Conservation (phyloP, 2,329 filamentous ascomycete genomes). For the Xylaria polymorpha region DNA sequence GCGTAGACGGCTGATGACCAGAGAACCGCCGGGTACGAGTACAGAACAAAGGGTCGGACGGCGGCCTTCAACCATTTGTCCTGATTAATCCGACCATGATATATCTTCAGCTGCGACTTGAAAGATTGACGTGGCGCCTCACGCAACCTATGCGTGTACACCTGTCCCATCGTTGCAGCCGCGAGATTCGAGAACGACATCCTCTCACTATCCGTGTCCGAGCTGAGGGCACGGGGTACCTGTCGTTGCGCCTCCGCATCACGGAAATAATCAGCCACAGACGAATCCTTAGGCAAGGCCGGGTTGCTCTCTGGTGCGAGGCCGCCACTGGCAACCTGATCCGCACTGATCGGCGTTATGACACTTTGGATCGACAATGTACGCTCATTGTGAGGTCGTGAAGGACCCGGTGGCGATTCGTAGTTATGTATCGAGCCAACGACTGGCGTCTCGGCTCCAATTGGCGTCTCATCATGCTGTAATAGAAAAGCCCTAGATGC, state of each 20-base stretch:
- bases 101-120: slow-evolving; percentile 77
- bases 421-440: neutral
- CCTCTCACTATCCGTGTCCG: slow-evolving; percentile 57
- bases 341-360: slow-evolving; percentile 31
- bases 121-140: slow-evolving; percentile 77
- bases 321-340: slow-evolving; percentile 7
- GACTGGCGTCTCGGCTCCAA: neutral
- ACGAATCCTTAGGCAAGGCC: slow-evolving; percentile 48
- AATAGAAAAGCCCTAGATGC: neutral
- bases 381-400: slow-evolving; percentile 42
- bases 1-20: slow-evolving; percentile 90
- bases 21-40: slow-evolving; percentile 86
- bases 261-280: slow-evolving; percentile 34
- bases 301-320: slow-evolving; percentile 53
- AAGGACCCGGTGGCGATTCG: slow-evolving; percentile 39
- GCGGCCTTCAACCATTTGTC: slow-evolving; percentile 86
- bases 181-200: slow-evolving; percentile 53
- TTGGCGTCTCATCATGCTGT: slow-evolving; percentile 10
- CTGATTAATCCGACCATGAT: slow-evolving; percentile 79
- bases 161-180: slow-evolving; percentile 51
- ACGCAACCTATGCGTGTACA: slow-evolving; percentile 78
- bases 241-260: slow-evolving; percentile 36
- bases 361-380: slow-evolving; percentile 36
- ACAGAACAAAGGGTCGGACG: slow-evolving; percentile 84
- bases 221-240: slow-evolving; percentile 26